Evolutionary conservation across 2,329 filamentous ascomycete species (phyloP), one percentile per base, ranked within the genome.

Genomic region (Cercospora canescens): DNA sequence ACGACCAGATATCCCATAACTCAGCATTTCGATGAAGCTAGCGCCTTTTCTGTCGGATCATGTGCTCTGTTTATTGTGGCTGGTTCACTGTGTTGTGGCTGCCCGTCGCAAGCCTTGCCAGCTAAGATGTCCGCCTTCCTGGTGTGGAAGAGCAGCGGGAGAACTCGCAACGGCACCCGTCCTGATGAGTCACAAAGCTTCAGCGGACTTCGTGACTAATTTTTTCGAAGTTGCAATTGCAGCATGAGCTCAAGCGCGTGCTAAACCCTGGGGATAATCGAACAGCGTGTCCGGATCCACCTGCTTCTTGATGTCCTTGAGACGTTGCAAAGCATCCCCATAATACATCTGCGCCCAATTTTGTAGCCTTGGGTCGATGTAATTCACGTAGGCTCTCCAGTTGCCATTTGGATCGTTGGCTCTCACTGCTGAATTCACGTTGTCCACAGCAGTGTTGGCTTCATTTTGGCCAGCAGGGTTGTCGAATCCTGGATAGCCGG

Each of bases 311-410:
- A 68, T 41, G 9, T 34, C 28, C 55, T 66, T 64, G 50, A 70
- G 54, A 24, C 66, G 65, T 18, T 41, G 41, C 34, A 70, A 16
- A 8, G 48, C 60, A 18, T 60, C 30, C 2, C 66, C 68, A 61
- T 70, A 70, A 30, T 70, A 70, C 63, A 52, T 45, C 24, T 57
- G 9, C 1, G 48, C 66, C 63, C 63, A 70, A 26, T 68, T 37
- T 30, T 68, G 8, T 16, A 68, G 48, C 26, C 68, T 37, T 11
- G 68, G 68, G 55, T 70, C 68, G 16, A 70, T 54, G 41, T 70
- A 70, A 32, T 70, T 70, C 21, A 70, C 66, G 26, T 70, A 70
- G 6, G 66, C 63, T 12, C 55, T 37, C 68, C 68, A 70, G 3
- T 26, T 34, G 6, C 52, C 62, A 21, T 35, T 57, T 11, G 21